Conservation (phyloP, 345 rosid species). For the Arabis alpina region DNA sequence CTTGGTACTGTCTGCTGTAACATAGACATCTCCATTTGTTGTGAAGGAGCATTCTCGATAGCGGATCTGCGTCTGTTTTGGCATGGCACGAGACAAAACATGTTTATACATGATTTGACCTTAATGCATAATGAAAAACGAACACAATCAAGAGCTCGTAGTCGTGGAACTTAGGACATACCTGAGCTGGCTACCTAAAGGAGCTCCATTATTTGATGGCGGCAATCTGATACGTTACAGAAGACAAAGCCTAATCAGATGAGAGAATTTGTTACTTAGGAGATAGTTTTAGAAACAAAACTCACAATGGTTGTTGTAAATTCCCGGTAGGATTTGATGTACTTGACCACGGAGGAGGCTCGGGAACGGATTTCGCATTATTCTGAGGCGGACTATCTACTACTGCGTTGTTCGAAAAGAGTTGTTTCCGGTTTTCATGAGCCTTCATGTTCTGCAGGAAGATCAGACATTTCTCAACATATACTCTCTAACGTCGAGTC, state of each 20-base stretch:
- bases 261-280: constrained; percentile 1
- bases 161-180: constrained; percentile 34
- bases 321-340: constrained; percentile 51
- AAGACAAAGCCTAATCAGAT: constrained; percentile 35
- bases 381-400: constrained; percentile 60
- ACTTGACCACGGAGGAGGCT: constrained; percentile 92
- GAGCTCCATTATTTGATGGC: constrained; percentile 52
- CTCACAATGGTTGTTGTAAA: constrained; percentile 60
- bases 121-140: constrained; percentile 14
- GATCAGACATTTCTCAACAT: not conserved
- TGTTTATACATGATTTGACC: constrained; percentile 19
- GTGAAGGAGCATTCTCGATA: constrained; percentile 66
- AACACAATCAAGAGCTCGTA: constrained; percentile 1
- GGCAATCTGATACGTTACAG: constrained; percentile 50
- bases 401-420: constrained; percentile 70
- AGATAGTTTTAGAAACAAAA: constrained; percentile 17
- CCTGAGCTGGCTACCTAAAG: constrained; percentile 84
- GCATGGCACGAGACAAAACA: constrained; percentile 24
- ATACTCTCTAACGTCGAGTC: constrained; percentile 1
- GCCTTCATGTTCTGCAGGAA: constrained; percentile 82
- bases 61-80: constrained; percentile 78
- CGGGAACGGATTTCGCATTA: constrained; percentile 54
- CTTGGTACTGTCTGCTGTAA: constrained; percentile 82
- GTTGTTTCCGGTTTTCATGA: constrained; percentile 81
- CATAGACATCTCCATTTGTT: constrained; percentile 88